Evolutionary conservation across 139 green algal species (phyloP).

Genomic region (Microglena sp.): DNA sequence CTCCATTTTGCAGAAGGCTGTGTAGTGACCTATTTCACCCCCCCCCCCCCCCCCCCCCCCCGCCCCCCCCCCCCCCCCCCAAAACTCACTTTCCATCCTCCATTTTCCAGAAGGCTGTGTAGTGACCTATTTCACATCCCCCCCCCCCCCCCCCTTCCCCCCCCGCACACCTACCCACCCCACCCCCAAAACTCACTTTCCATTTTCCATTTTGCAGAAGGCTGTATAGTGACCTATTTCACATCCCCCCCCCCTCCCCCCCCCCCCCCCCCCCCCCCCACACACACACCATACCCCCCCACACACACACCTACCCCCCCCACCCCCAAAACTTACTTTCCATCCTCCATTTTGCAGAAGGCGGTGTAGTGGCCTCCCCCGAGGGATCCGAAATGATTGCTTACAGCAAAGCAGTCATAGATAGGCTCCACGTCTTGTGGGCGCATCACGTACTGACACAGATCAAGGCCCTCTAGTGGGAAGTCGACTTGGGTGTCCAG

Average conservation of each 20-base stretch:
- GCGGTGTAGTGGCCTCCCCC: constrained; percentile 96
- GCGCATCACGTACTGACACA: constrained; percentile 39
- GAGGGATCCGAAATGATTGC: constrained; percentile 86
- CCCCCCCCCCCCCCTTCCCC: too few species aligned
- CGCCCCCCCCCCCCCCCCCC: too few species aligned
- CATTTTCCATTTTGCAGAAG: too few species aligned
- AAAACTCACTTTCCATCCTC: not conserved
- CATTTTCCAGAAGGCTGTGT: not conserved
- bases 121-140: not conserved
- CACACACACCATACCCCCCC: not conserved
- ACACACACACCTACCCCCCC: not conserved
- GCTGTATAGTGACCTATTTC: too few species aligned
- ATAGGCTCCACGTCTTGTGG: constrained; percentile 11
- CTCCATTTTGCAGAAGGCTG: constrained; percentile 1
- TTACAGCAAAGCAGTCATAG: constrained; percentile 88
- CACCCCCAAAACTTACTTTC: constrained; percentile 5
- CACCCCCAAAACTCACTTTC: not conserved
- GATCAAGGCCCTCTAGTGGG: constrained; percentile 61
- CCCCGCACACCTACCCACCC: too few species aligned
- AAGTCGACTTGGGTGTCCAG: constrained; percentile 64
- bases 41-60: not conserved
- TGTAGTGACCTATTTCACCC: not conserved
- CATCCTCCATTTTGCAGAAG: constrained; percentile 42
- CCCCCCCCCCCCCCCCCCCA: not conserved
- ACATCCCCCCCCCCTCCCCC: not conserved